phyloP scores from a whole-genome alignment of 1,139 yeast genomes.

The Hyphopichia wangnamkhiaoensis region DNA sequence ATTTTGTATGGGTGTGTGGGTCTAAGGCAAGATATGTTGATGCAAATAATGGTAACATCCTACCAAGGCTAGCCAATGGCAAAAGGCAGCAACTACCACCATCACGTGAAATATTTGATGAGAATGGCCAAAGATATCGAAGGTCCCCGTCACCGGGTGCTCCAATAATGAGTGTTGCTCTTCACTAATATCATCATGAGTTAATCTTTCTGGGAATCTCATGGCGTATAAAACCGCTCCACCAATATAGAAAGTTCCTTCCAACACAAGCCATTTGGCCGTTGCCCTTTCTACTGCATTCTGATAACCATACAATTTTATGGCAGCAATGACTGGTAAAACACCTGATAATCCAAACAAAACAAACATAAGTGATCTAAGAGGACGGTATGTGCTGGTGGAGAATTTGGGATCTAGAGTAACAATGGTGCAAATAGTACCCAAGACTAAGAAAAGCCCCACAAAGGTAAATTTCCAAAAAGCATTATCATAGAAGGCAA shows the following conservation, averaged over 20 bases:
- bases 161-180: constrained; percentile 11
- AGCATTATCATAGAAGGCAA: constrained; percentile 60
- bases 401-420: constrained; percentile 70
- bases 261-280: constrained; percentile 61
- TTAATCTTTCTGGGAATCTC: constrained; percentile 72
- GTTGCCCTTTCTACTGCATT: constrained; percentile 55
- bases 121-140: constrained; percentile 78
- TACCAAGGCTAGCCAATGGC: constrained; percentile 70
- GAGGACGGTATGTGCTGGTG: constrained; percentile 69
- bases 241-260: constrained; percentile 70
- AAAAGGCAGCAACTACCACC: constrained; percentile 79
- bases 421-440: constrained; percentile 60
- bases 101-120: constrained; percentile 86
- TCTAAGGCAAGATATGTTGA: constrained; percentile 7
- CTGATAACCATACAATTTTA: constrained; percentile 29
- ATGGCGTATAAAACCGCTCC: constrained; percentile 83
- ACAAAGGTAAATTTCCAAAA: constrained; percentile 44
- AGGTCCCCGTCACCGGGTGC: constrained; percentile 32
- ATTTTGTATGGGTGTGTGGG: neutral
- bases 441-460: constrained; percentile 53
- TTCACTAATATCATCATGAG: constrained; percentile 40
- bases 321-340: constrained; percentile 64
- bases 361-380: constrained; percentile 77
- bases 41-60: constrained; percentile 59
- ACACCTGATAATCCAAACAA: constrained; percentile 78